Percentiles rank a stretch among this genome's conserved stretches.
Conservation (phyloP, 176 grass and related monocot genomes). For the Oryza brachyantha region DNA sequence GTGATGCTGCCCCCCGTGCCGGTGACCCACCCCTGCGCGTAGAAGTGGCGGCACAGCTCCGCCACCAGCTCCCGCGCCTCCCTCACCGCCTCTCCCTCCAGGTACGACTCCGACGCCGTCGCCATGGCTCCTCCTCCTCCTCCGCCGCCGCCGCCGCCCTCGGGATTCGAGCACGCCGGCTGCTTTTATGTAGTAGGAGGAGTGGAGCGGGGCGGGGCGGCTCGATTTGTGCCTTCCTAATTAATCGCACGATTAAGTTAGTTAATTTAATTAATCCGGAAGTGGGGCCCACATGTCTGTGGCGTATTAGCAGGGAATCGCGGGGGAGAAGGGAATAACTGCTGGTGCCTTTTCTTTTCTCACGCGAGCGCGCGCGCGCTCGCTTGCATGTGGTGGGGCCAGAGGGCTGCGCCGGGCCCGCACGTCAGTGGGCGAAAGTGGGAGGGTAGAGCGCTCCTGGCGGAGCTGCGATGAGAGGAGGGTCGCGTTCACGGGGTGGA, state of each 20-base stretch:
- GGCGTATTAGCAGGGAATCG: not conserved
- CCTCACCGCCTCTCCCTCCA: conserved; percentile 45
- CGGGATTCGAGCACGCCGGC: conserved; percentile 14
- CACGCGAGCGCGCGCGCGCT: not conserved
- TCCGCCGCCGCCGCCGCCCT: not conserved
- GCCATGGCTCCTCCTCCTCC: conserved; percentile 18
- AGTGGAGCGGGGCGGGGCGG: not conserved
- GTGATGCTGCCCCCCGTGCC: conserved; percentile 81
- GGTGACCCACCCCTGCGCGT: conserved; percentile 82
- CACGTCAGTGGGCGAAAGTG: not conserved
- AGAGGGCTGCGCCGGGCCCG: fast-evolving
- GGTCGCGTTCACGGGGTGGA: too few relatives aligned
- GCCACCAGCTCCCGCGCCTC: conserved; percentile 80
- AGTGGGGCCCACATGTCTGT: not conserved
- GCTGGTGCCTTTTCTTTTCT: not conserved
- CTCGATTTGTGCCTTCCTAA: conserved; percentile 10
- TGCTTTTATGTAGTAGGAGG: not conserved
- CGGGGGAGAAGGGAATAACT: not conserved
- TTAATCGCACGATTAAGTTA: too few relatives aligned
- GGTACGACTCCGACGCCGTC: conserved; percentile 50
- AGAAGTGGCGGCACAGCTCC: conserved; percentile 92
- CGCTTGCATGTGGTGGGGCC: not conserved
- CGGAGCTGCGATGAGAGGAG: too few relatives aligned
- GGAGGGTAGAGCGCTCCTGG: too few relatives aligned
- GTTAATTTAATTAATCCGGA: too few relatives aligned